These are phyloP conservation scores for Rehmannia glutinosa DNA, from an alignment of 257 asterid genomes.

Conservation along the genomic window DNA sequence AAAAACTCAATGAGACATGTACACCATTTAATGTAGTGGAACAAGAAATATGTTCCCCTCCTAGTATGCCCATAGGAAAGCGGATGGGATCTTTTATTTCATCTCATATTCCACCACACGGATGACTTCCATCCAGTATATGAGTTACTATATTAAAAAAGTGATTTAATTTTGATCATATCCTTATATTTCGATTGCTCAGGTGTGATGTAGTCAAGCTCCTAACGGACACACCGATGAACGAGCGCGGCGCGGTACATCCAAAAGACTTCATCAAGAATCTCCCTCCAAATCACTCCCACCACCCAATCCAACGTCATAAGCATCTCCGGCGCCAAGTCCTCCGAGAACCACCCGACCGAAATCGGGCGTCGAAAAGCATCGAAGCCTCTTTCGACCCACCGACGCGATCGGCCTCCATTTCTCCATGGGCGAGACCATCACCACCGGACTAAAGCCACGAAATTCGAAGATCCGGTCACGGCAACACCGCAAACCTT, in stretches of 20 bases:
- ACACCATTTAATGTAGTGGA: too few species aligned
- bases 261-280: constrained; percentile 61
- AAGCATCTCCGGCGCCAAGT: constrained; percentile 68
- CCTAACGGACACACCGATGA: constrained; percentile 46
- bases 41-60: too few species aligned
- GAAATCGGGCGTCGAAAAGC: constrained; percentile 58
- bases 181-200: background rate
- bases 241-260: constrained; percentile 41
- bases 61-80: too few species aligned
- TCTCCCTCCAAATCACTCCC: constrained; percentile 66
- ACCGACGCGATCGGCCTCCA: constrained; percentile 53
- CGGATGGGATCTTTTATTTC: too few species aligned
- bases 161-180: background rate
- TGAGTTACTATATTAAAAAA: too few species aligned
- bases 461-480: constrained; percentile 82
- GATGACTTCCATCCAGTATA: too few species aligned
- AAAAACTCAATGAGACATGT: too few species aligned
- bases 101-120: too few species aligned
- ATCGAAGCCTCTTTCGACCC: constrained; percentile 70
- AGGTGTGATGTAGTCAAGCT: constrained; percentile 77
- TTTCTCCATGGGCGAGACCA: constrained; percentile 55
- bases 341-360: constrained; percentile 56
- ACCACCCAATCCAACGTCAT: constrained; percentile 45
- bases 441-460: constrained; percentile 55
- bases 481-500: constrained; percentile 46